Conservation (phyloP, 257 asterid genomes). For the Anisodus acutangulus region DNA sequence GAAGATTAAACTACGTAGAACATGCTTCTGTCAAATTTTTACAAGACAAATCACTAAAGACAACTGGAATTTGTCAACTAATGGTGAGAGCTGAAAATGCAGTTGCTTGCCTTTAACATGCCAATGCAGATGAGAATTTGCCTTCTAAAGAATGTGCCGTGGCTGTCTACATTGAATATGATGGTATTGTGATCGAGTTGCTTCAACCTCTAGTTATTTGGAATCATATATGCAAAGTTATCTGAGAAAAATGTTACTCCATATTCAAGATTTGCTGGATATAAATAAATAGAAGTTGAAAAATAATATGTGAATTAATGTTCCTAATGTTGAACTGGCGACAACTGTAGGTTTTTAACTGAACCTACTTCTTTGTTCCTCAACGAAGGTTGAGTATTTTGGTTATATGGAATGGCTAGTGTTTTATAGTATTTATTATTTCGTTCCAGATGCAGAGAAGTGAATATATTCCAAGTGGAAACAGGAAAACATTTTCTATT, state of each 20-base stretch:
- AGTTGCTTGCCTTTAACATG: background rate
- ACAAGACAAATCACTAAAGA: constrained; percentile 11
- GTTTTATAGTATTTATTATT: background rate
- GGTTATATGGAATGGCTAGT: constrained; percentile 17
- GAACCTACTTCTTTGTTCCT: constrained; percentile 7
- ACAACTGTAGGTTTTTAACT: constrained; percentile 14
- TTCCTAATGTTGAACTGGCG: background rate
- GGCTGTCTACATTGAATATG: constrained; percentile 26
- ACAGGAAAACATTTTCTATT: background rate
- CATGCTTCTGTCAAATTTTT: constrained; percentile 21
- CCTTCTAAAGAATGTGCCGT: background rate
- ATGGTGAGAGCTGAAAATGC: background rate
- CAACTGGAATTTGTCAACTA: constrained; percentile 6
- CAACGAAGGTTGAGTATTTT: background rate
- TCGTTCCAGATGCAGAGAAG: background rate
- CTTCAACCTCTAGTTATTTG: constrained; percentile 20
- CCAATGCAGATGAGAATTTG: background rate
- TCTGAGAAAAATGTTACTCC: background rate
- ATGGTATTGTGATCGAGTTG: background rate
- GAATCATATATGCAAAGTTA: constrained; percentile 19
- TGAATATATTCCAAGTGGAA: background rate
- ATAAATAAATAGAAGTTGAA: background rate
- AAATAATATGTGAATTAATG: background rate
- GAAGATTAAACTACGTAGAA: constrained; percentile 50
- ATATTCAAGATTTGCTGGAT: background rate